Base-by-base conservation (phyloP, 2,329 filamentous ascomycete species). In the Cyclaneusma minus region DNA sequence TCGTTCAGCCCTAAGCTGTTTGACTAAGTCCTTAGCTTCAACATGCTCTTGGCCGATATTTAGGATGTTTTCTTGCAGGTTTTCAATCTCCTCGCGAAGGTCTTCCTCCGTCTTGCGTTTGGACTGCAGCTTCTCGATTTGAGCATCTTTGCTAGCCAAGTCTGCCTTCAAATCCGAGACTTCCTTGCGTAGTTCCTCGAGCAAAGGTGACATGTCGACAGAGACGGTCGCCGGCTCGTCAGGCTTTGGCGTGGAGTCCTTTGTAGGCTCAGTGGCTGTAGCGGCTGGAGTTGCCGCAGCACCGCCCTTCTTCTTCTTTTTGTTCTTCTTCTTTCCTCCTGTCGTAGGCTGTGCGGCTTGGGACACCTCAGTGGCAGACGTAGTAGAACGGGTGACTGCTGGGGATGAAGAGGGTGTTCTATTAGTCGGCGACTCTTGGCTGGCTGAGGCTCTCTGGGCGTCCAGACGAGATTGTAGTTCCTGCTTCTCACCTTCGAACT, bases 31-130 rank as follows among this genome's bases (percentile, higher is more conserved):
- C 50, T 84, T 87, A 9, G 79, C 75, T 38, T 81, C 74, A 7
- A 92, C 82, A 41, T 87, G 77, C 33, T 91, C 81, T 39, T 84
- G 70, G 7, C 84, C 84, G 34, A 91, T 71, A 25, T 70, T 62
- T 22, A 87, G 54, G 6, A 95, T 56, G 36, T 85, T 80, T 29
- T 92, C 82, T 26, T 77, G 70, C 33, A 95, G 56, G 3, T 68
- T 73, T 41, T 91, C 83, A 31, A 94, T 79, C 51, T 95, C 85
- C 41, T 93, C 85, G 14, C 69, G 64, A 22, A 92, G 58, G 12
- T 76, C 75, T 28, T 87, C 81, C 30, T 89, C 80, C 10, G 74
- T 79, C 43, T 72, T 71, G 24, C 81, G 60, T 47, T 77, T 75
- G 29, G 68, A 65, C 14, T 68, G 67, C 4, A 94, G 57, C 9